A percentile compares a stretch with the other conserved stretches of the same genome.
Conservation (phyloP, 2,329 filamentous ascomycete species). For the Hypoxylon sp. region DNA sequence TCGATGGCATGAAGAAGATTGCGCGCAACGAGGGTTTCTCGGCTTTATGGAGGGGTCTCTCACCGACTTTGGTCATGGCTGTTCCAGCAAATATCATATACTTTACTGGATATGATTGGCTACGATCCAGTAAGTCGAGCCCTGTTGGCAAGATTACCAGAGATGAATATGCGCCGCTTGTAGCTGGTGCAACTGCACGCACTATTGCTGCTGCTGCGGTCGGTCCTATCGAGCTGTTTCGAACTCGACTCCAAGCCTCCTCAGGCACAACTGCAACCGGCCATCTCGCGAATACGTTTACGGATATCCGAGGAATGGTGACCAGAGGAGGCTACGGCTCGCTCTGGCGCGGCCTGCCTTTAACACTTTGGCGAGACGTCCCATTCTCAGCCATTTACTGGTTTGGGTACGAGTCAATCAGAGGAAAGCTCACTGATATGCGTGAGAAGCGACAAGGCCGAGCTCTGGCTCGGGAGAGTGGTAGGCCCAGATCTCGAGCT, state of each 20-base stretch:
- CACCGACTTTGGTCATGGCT: slow-evolving; percentile 94
- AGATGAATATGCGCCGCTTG: slow-evolving; percentile 81
- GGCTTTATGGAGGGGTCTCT: slow-evolving; percentile 91
- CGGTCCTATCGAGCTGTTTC: slow-evolving; percentile 92
- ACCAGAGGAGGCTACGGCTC: slow-evolving; percentile 79
- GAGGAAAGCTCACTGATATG: slow-evolving; percentile 75
- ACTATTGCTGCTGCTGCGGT: slow-evolving; percentile 85
- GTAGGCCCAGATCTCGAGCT: slow-evolving; percentile 54
- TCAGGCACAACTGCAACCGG: slow-evolving; percentile 67
- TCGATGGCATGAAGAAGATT: slow-evolving; percentile 94
- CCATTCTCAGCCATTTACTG: slow-evolving; percentile 98
- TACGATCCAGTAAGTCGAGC: slow-evolving; percentile 79
- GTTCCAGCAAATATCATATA: slow-evolving; percentile 98
- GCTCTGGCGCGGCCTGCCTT: slow-evolving; percentile 87
- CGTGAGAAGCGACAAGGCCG: slow-evolving; percentile 66
- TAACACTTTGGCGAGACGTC: slow-evolving; percentile 96
- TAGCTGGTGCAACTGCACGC: slow-evolving; percentile 82
- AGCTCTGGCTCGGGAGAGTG: slow-evolving; percentile 53
- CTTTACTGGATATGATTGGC: slow-evolving; percentile 97
- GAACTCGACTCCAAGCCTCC: slow-evolving; percentile 89
- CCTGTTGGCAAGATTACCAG: slow-evolving; percentile 73
- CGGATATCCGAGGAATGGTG: slow-evolving; percentile 83
- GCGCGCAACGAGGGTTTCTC: slow-evolving; percentile 88
- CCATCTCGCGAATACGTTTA: slow-evolving; percentile 83
- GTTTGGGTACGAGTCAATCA: slow-evolving; percentile 94